Evolutionary conservation across 768 basidiomycete species (phyloP), one percentile per base, ranked within the genome.

Genomic region (Suillus paluster): DNA sequence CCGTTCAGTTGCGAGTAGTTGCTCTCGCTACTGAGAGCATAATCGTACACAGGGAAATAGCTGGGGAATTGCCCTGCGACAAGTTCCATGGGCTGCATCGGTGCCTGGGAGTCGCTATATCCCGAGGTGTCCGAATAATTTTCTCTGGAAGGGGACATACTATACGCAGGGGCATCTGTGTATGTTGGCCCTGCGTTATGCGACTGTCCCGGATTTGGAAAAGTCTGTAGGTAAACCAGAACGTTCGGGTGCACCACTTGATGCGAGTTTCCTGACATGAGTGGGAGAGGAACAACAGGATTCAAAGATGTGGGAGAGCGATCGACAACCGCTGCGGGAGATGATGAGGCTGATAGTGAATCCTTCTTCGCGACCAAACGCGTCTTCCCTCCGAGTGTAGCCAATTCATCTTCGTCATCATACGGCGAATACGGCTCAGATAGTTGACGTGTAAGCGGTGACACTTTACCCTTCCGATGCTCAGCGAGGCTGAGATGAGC

Each of bases 1-100:
- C 63, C 78, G 46, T 78, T 78, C 46, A 79, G 67, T 58, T 84
- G 79, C 38, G 83, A 64, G 66, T 73, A 70, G 48, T 73, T 65
- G 44, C 67, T 65, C 66, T 69, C 65, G 45, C 66, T 62, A 23
- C 66, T 58, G 46, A 80, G 74, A 23, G 80, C 83, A 70, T 91
- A 91, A 70, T 91, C 90, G 66, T 88, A 91, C 36, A 91, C 89
- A 1, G 88, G 83, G 81, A 92, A 91, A 67, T 91, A 91, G 68
- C 82, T 84, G 15, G 89, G 90, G 76, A 87, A 85, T 41, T 69
- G 74, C 10, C 74, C 74, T 2, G 74, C 65, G 1, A 74, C 68
- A 17, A 75, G 61, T 39, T 77, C 70, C 66, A 75, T 74, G 42
- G 73, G 64, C 38, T 74, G 75, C 55, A 72, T 71, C 44, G 70